Evolutionary conservation across 345 rosid species (phyloP).

Genomic region (Brassica nigra): DNA sequence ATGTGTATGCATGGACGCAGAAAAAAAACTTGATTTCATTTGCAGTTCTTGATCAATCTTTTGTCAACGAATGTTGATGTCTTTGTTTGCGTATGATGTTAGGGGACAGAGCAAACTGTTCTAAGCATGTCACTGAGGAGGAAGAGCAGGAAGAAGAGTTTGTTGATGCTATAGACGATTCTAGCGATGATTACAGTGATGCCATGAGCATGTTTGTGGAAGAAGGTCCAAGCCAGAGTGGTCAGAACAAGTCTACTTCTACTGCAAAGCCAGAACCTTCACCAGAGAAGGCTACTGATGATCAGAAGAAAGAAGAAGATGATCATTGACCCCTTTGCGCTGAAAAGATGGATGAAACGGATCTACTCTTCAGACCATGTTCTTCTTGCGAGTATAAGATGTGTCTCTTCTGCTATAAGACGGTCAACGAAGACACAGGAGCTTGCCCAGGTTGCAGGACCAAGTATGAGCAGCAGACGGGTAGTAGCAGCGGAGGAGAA

Average conservation of each 20-base stretch:
- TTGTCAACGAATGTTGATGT: not conserved
- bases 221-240: constrained; percentile 22
- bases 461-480: too few relatives aligned
- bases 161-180: constrained; percentile 31
- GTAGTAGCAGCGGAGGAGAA: too few relatives aligned
- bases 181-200: constrained; percentile 39
- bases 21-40: not conserved
- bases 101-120: constrained; percentile 26
- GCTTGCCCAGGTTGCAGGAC: constrained; percentile 50
- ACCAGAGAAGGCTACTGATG: not conserved
- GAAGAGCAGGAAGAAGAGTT: constrained; percentile 36
- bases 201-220: constrained; percentile 34
- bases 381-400: constrained; percentile 42
- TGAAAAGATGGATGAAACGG: constrained; percentile 49
- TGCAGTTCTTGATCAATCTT: not conserved
- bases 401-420: constrained; percentile 52
- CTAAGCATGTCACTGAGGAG: constrained; percentile 39
- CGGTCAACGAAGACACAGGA: constrained; percentile 41
- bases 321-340: constrained; percentile 43
- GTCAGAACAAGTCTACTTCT: not conserved
- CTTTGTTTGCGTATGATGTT: not conserved
- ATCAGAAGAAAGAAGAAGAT: constrained; percentile 16
- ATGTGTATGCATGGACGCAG: not conserved
- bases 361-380: constrained; percentile 47
- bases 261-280: not conserved